Conservation (phyloP, 352 stramenopile genomes). For the Globisporangium viniferum region DNA sequence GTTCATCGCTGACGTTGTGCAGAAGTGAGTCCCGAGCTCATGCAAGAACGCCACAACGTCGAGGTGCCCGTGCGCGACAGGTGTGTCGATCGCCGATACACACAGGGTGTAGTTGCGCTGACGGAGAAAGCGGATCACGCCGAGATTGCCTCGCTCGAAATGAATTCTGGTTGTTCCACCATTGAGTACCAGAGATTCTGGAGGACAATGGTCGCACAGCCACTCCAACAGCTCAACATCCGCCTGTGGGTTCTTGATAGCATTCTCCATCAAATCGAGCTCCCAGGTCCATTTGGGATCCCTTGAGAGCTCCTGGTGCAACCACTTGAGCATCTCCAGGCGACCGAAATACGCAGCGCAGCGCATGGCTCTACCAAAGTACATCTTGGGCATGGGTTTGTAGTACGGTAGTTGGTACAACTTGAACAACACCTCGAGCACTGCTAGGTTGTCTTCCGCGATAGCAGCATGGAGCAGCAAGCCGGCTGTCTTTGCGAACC, state of each 20-base stretch:
- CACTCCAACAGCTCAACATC: not conserved
- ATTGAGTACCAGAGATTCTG: not conserved
- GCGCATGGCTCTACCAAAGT: not conserved
- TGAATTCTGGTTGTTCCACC: too few relatives aligned
- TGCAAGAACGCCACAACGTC: constrained; percentile 2
- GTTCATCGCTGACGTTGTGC: constrained; percentile 6
- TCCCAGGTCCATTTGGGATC: not conserved
- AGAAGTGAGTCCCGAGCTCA: not conserved
- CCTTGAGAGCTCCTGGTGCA: not conserved
- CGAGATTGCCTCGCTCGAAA: too few relatives aligned
- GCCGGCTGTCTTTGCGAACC: not conserved
- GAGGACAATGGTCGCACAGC: not conserved
- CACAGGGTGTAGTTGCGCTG: not conserved
- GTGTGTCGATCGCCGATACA: not conserved
- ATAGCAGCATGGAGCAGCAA: constrained; percentile 8
- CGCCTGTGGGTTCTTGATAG: not conserved
- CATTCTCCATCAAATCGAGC: not conserved
- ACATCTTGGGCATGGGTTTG: not conserved
- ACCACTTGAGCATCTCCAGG: constrained; percentile 7
- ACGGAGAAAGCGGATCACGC: too few relatives aligned
- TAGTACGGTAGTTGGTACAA: not conserved
- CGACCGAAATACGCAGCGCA: not conserved
- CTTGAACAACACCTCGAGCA: constrained; percentile 5
- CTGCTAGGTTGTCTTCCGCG: not conserved
- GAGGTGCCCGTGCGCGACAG: not conserved